phyloP scores from a whole-genome alignment of 805 yeast genomes.

The Dipodascus geniculatus region DNA sequence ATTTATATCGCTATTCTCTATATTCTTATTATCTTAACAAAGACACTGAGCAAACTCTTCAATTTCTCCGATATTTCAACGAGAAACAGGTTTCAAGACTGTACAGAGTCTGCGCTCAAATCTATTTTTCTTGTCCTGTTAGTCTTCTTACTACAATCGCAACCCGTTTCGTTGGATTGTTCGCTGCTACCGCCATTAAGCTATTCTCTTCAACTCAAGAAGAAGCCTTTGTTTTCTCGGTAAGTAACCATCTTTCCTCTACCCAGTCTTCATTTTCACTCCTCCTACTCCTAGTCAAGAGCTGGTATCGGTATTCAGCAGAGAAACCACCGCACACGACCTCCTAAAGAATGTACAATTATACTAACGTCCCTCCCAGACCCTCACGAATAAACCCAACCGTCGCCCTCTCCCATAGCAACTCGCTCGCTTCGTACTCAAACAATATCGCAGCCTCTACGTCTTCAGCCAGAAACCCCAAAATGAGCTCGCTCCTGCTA shows the following conservation, averaged over 20 bases:
- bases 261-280: too few species aligned
- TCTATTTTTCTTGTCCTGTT: too few species aligned
- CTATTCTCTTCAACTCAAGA: too few species aligned
- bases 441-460: conserved; percentile 20
- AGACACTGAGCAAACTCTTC: too few species aligned
- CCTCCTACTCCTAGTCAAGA: neutral
- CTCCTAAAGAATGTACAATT: neutral
- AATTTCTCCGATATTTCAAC: too few species aligned
- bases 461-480: conserved; percentile 5
- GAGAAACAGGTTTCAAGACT: too few species aligned
- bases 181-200: too few species aligned
- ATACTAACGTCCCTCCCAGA: neutral
- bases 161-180: too few species aligned
- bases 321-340: neutral
- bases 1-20: too few species aligned
- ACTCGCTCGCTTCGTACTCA: conserved; percentile 16
- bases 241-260: neutral
- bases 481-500: conserved; percentile 15
- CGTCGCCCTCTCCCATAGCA: conserved; percentile 22
- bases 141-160: too few species aligned
- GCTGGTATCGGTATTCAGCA: neutral
- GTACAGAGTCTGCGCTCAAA: too few species aligned
- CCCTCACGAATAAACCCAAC: neutral
- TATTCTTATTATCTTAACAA: too few species aligned
- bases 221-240: neutral